Base-by-base conservation (phyloP, 345 rosid species). In the Fremontodendron californicum region DNA sequence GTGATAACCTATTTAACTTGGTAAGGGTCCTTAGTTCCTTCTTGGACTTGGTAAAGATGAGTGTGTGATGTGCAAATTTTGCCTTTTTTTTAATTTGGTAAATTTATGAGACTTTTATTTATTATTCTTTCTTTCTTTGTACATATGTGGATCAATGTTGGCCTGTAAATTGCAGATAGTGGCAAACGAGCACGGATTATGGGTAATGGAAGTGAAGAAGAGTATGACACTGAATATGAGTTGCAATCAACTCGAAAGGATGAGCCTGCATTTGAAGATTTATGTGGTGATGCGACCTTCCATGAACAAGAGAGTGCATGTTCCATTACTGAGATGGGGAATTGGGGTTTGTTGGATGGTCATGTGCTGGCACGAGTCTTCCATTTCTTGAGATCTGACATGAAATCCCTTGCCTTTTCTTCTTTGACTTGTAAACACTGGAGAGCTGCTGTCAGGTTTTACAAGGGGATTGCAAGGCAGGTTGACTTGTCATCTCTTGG, bases 351-450 rank as follows among this genome's bases (percentile, higher is more conserved):
- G 78, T 81, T 96, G 86, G 92, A 94, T 77, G 92, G 98, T 73
- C 86, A 78, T 80, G 77, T 86, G 54, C 81, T 96, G 82, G 93
- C 97, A 80, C 88, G 94, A 62, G 87, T 94, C 74, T 96, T 90
- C 80, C 97, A 96, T 88, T 87, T 87, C 79, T 80, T 96, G 88
- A 90, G 92, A 85, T 83, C 87, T 70, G 98, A 96, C 85, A 68
- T 89, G 81, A 88, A 83, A 78, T 87, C 99, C 75, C 94, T 94
- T 71, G 84, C 88, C 43, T 46, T 87, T 83, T 94, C 97, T 72
- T 92, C 99, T 78, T 85, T 88, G 84, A 92, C 97, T 77, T 96
- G 98, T 82, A 92, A 89, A 83, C 94, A 88, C 63, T 96, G 99
- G 99, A 90, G 95, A 79, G 84, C 97, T 79, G 95, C 91, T 78